Evolutionary conservation across 1,284 basidiomycete genomes (phyloP).

Genomic region (Porogramme epimiltina): DNA sequence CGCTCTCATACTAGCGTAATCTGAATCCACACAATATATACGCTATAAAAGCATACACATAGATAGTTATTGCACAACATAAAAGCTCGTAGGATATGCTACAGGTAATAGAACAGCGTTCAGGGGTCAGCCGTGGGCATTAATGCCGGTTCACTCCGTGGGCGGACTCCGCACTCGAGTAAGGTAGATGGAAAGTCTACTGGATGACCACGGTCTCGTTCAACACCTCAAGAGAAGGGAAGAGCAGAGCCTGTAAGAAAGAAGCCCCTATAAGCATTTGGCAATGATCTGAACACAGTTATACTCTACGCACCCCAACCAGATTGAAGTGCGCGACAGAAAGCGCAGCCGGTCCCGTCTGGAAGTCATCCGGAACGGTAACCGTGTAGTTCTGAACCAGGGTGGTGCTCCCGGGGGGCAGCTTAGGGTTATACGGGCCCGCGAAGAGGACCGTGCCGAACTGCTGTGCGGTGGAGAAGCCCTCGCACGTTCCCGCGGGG

Average conservation of each 20-base stretch:
- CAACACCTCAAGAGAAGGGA: constrained; percentile 1
- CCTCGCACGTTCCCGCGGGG: constrained; percentile 24
- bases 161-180: no score
- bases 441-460: constrained; percentile 47
- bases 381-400: constrained; percentile 9
- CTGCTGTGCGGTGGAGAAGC: constrained; percentile 19
- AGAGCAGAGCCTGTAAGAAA: constrained; percentile 4
- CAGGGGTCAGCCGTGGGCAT: constrained; percentile 3
- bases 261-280: constrained; percentile 4
- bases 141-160: constrained; percentile 13
- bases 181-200: constrained; percentile 8
- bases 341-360: neutral
- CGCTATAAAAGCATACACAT: neutral
- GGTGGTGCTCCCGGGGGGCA: neutral
- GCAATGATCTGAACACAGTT: no score
- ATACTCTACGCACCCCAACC: constrained; percentile 16
- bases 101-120: neutral
- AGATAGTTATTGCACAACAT: neutral
- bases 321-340: constrained; percentile 5
- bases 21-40: neutral
- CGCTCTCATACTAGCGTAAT: no score
- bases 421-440: constrained; percentile 41
- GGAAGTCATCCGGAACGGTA: constrained; percentile 1
- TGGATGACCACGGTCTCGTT: constrained; percentile 9
- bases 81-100: no score